Conservation (phyloP, 2,329 filamentous ascomycete species). For the Colletotrichum sp. region DNA sequence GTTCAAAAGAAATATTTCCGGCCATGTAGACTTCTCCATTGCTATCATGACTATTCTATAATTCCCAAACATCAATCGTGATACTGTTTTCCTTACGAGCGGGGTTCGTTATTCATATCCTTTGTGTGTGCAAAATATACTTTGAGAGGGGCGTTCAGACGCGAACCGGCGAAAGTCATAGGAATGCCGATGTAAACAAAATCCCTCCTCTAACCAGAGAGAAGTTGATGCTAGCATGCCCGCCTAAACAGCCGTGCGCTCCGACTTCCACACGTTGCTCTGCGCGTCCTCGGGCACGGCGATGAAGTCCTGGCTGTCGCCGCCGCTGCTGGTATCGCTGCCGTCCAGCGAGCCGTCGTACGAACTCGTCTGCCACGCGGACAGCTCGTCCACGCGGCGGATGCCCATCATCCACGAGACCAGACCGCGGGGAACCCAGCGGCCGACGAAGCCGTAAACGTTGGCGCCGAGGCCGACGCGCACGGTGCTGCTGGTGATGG, state of each 20-base stretch:
- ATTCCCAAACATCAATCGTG: not conserved
- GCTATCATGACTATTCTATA: conserved; percentile 3
- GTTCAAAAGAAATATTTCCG: not conserved
- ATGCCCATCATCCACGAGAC: conserved; percentile 96
- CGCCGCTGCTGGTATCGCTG: conserved; percentile 34
- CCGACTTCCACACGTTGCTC: conserved; percentile 48
- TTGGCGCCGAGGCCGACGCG: conserved; percentile 85
- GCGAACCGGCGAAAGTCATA: not conserved
- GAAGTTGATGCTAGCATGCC: not conserved
- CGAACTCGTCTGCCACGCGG: conserved; percentile 54
- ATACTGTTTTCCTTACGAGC: not conserved
- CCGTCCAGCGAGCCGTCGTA: conserved; percentile 37
- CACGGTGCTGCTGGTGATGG: conserved; percentile 64
- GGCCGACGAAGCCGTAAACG: conserved; percentile 84
- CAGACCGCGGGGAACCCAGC: conserved; percentile 75
- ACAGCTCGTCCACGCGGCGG: conserved; percentile 62
- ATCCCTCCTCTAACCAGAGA: not conserved
- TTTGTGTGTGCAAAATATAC: not conserved
- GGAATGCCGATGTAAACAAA: not conserved
- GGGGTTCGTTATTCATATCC: conserved; percentile 13
- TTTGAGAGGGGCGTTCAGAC: not conserved
- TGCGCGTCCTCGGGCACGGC: conserved; percentile 48
- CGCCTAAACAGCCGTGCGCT: not conserved
- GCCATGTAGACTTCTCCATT: not conserved
- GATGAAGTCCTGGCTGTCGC: conserved; percentile 53